Evolutionary conservation across 163 green algal genomes (phyloP).

Genomic region (Scenedesmus sp.): DNA sequence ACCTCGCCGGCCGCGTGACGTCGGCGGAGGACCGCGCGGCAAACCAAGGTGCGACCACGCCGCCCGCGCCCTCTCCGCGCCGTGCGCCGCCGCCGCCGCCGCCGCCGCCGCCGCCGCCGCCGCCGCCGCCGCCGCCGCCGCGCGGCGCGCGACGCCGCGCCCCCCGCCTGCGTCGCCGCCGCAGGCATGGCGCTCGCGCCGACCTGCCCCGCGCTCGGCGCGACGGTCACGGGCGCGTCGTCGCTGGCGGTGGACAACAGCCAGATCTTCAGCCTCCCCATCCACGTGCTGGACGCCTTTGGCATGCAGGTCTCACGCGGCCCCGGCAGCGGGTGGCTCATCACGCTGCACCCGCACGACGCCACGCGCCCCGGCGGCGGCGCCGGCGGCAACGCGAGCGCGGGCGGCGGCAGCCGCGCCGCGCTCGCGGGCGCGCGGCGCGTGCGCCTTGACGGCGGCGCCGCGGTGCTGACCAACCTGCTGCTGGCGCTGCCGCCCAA

Average conservation of each 20-base stretch:
- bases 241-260: background rate
- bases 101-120: no score
- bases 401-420: no score
- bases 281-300: constrained; percentile 19
- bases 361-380: no score
- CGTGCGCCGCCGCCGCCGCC: no score
- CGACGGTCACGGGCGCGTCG: background rate
- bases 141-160: no score
- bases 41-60: no score
- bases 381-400: no score
- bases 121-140: no score
- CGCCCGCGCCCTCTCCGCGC: no score
- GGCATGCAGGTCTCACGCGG: background rate
- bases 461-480: background rate
- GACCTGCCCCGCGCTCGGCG: constrained; percentile 17
- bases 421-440: constrained; percentile 1
- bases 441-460: background rate
- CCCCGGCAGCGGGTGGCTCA: constrained; percentile 1
- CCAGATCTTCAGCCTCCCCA: constrained; percentile 19
- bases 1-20: no score
- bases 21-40: no score
- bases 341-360: background rate
- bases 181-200: constrained; percentile 10
- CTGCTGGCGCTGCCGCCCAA: background rate
- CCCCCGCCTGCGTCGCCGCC: no score